Evolutionary conservation across 768 basidiomycete species (phyloP).

Genomic region (Pleurotus pulmonarius): DNA sequence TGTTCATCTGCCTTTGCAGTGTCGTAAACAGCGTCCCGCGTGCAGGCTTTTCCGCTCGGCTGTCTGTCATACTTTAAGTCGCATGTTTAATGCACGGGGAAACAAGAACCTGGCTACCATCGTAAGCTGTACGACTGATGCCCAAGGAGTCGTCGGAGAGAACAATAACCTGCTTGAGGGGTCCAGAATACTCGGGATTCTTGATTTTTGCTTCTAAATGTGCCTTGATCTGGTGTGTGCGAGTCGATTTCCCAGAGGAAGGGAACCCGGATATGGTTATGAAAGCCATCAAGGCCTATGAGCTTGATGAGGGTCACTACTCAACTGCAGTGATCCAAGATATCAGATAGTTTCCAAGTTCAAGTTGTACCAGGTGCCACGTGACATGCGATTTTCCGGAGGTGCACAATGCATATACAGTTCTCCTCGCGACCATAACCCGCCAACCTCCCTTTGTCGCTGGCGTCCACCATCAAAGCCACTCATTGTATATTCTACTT

Average conservation of each 20-base stretch:
- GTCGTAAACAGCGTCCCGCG: constrained; percentile 81
- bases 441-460: background rate
- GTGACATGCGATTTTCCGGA: constrained; percentile 6
- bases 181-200: constrained; percentile 50
- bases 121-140: constrained; percentile 63
- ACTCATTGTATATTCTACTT: background rate
- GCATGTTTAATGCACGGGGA: background rate
- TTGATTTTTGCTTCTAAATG: constrained; percentile 52
- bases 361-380: background rate
- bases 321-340: too few species aligned
- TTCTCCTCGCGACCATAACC: constrained; percentile 5
- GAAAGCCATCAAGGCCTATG: constrained; percentile 65
- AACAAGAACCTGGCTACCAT: constrained; percentile 45
- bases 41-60: constrained; percentile 83
- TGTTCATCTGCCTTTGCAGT: constrained; percentile 68
- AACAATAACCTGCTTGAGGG: constrained; percentile 38
- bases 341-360: too few species aligned
- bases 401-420: constrained; percentile 1
- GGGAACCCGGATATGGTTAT: constrained; percentile 89
- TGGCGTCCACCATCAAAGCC: background rate
- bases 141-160: constrained; percentile 75
- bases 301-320: too few species aligned
- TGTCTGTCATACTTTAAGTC: constrained; percentile 41
- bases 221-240: constrained; percentile 60
- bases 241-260: constrained; percentile 78